phyloP scores from a whole-genome alignment of 495 filamentous ascomycete genomes.

The Lophium mytilinum region DNA sequence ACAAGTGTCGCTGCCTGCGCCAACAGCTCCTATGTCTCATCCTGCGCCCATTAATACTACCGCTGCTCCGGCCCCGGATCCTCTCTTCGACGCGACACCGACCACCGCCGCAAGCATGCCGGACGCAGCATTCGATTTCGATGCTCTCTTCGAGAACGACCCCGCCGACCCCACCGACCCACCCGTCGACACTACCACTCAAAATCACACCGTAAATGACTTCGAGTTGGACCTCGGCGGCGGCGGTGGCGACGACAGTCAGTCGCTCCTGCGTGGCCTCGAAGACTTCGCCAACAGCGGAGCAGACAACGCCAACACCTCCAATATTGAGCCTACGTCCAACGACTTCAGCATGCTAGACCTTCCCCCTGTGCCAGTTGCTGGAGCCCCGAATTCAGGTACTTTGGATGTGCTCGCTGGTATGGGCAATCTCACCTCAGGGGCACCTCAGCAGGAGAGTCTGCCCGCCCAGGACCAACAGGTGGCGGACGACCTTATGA shows the following conservation, averaged over 20 bases:
- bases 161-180: background rate
- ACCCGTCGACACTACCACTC: slow-evolving; percentile 1
- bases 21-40: background rate
- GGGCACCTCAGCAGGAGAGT: background rate
- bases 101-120: slow-evolving; percentile 12
- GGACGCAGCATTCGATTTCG: slow-evolving; percentile 20
- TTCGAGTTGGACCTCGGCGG: slow-evolving; percentile 17
- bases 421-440: background rate
- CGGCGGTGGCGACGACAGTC: slow-evolving; percentile 12
- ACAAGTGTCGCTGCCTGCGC: background rate
- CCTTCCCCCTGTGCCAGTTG: slow-evolving; percentile 1
- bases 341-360: slow-evolving; percentile 21
- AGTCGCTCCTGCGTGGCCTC: slow-evolving; percentile 19
- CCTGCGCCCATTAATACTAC: slow-evolving; percentile 3
- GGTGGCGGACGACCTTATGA: background rate
- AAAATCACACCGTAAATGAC: slow-evolving; percentile 2
- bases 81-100: slow-evolving; percentile 15
- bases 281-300: slow-evolving; percentile 22
- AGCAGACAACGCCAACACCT: background rate
- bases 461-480: background rate
- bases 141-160: slow-evolving; percentile 18
- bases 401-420: background rate
- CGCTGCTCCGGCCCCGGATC: background rate
- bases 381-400: background rate
- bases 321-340: background rate